phyloP scores from a whole-genome alignment of 352 stramenopile genomes.

The Blastocystis hominis region DNA sequence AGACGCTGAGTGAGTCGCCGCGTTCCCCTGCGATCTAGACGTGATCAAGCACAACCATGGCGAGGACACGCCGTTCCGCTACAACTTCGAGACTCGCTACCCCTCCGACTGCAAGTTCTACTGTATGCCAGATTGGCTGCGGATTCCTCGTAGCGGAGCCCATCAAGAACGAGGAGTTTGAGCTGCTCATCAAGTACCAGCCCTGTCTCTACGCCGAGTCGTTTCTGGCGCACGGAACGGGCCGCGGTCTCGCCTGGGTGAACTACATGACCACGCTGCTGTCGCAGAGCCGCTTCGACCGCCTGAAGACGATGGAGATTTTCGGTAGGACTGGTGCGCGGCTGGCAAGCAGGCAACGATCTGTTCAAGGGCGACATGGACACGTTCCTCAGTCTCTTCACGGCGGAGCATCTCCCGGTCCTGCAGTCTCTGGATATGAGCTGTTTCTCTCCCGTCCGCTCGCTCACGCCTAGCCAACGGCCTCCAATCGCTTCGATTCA shows the following conservation, averaged over 20 bases:
- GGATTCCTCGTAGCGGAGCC: constrained; percentile 3
- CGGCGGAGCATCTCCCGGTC: background rate
- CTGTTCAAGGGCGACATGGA: constrained; percentile 1
- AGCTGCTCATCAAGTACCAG: constrained; percentile 29
- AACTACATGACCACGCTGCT: constrained; percentile 27
- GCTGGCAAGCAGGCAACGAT: background rate
- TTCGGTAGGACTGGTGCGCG: background rate
- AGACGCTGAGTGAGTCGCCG: background rate
- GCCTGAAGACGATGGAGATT: constrained; percentile 39
- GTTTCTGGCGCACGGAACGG: constrained; percentile 18
- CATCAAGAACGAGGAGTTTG: constrained; percentile 44
- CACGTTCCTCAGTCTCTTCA: background rate
- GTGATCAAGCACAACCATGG: constrained; percentile 45
- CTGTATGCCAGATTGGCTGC: background rate
- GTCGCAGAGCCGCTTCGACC: background rate
- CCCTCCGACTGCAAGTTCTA: constrained; percentile 36
- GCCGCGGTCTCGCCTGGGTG: background rate
- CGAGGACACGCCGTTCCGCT: constrained; percentile 35
- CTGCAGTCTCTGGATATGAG: constrained; percentile 40
- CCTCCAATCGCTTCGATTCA: background rate
- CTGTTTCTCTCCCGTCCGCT: background rate
- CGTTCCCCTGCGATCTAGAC: background rate
- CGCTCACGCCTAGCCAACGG: background rate
- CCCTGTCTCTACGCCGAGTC: constrained; percentile 18
- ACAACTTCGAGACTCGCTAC: constrained; percentile 46